Evolutionary conservation across 2,329 filamentous ascomycete species (phyloP), one percentile per base, ranked within the genome.

Genomic region (Neofusicoccum umdonicola): DNA sequence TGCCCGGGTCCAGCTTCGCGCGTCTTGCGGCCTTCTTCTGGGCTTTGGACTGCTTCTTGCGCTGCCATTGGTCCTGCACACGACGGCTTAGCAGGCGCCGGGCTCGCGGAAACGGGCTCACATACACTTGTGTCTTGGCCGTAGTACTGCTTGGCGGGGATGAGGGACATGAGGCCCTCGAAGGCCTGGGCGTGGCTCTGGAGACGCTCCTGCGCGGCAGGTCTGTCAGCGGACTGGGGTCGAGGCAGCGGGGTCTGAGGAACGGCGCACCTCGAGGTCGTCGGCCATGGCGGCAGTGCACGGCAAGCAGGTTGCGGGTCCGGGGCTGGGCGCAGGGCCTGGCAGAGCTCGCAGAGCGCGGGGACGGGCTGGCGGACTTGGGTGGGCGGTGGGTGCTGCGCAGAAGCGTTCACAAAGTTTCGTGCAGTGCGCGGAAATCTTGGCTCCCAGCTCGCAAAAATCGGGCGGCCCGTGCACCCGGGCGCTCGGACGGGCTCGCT

Each of bases 21-120:
- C 89, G 86, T 80, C 93, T 93, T 64, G 92, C 91, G 69, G 90
- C 88, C 67, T 88, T 87, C 66, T 91, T 91, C 78, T 97, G 86
- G 77, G 92, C 90, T 76, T 96, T 97, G 58, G 92, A 94, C 80
- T 98, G 93, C 82, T 98, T 98, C 81, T 95, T 96, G 74, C 90
- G 90, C 77, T 89, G 88, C 92, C 93, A 96, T 88, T 97, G 92
- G 72, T 95, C 90, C 92, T 96, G 73, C 67, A 69, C 22, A 47
- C 58, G 62, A 51, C 17, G 15, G 35, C 39, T 64, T 22, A 62
- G 63, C 39, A 60, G 34, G 51, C 5, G 8, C 19, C 19, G 7
- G 54, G 13, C 19, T 54, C 64, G 66, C 56, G 50, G 62, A 31
- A 34, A 50, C 48, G 54, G 39, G 64, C 69, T 63, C 63, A 88